Evolutionary conservation across 305 asterid species (phyloP).

Genomic region (Rubia peregrina): DNA sequence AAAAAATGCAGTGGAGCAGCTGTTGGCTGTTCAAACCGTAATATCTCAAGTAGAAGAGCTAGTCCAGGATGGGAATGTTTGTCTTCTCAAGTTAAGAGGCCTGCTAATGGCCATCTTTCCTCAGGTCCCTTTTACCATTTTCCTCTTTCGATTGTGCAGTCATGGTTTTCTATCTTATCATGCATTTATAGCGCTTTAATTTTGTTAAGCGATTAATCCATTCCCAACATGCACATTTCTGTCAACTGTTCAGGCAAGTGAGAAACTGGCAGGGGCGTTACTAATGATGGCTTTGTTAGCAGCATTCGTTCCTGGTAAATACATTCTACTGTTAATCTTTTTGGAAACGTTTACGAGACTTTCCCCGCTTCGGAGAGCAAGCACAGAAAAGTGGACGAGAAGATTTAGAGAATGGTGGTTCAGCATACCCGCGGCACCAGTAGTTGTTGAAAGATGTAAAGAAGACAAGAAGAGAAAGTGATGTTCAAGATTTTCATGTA

Average conservation of each 20-base stretch:
- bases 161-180: not conserved
- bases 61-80: constrained; percentile 71
- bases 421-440: constrained; percentile 96
- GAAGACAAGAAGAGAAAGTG: constrained; percentile 71
- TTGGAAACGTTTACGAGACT: constrained; percentile 62
- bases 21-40: constrained; percentile 87
- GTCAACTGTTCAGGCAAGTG: constrained; percentile 60
- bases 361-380: constrained; percentile 60
- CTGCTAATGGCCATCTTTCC: constrained; percentile 78
- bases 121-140: constrained; percentile 44
- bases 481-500: not conserved
- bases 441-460: constrained; percentile 45
- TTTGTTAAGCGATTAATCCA: not conserved
- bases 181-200: not conserved
- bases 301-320: constrained; percentile 50
- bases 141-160: not conserved
- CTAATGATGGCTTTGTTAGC: constrained; percentile 44
- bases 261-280: constrained; percentile 51
- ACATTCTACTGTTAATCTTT: constrained; percentile 41
- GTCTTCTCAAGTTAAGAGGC: constrained; percentile 75
- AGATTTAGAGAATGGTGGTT: constrained; percentile 94
- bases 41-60: constrained; percentile 85
- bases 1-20: constrained; percentile 93
- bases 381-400: constrained; percentile 76
- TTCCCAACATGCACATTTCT: not conserved